Evolutionary conservation across 1,139 yeast species (phyloP).

Genomic region (Saccharomyces hybrid): DNA sequence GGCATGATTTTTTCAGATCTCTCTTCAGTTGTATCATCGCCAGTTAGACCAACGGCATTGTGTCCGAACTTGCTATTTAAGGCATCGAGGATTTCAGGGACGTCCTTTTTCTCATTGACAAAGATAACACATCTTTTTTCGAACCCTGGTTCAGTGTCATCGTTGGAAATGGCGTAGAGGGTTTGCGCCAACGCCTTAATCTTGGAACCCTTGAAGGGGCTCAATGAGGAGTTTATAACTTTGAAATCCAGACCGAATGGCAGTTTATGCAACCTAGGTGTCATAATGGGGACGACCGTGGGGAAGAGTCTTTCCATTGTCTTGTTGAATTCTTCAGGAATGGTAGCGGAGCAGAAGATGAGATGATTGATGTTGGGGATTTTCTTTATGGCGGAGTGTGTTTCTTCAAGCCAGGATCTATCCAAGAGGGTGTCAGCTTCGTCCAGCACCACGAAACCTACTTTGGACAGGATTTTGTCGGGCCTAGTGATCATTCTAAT

Average conservation of each 20-base stretch:
- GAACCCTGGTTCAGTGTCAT: conserved; percentile 69
- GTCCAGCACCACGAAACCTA: conserved; percentile 68
- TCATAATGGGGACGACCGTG: conserved; percentile 56
- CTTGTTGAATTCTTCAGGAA: conserved; percentile 68
- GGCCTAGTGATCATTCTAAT: conserved; percentile 43
- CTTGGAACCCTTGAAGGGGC: conserved; percentile 80
- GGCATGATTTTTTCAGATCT: conserved; percentile 50
- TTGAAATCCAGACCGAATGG: conserved; percentile 68
- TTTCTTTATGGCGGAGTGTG: conserved; percentile 48
- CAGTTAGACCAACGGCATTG: conserved; percentile 56
- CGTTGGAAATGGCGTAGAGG: conserved; percentile 74
- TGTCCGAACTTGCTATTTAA: conserved; percentile 51
- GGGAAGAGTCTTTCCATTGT: conserved; percentile 60
- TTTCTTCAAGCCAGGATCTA: conserved; percentile 65
- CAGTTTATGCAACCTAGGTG: conserved; percentile 76
- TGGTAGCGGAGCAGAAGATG: conserved; percentile 82
- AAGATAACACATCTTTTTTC: conserved; percentile 82
- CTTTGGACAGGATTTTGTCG: conserved; percentile 39
- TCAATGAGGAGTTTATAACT: conserved; percentile 63
- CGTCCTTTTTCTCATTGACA: conserved; percentile 68
- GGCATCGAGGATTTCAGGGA: conserved; percentile 45
- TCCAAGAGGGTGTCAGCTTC: conserved; percentile 95
- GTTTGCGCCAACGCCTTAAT: conserved; percentile 82
- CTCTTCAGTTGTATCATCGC: conserved; percentile 52
- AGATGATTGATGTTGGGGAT: conserved; percentile 54